Base-by-base conservation (phyloP, 805 yeast genomes). In the Kodamaea restingae region DNA sequence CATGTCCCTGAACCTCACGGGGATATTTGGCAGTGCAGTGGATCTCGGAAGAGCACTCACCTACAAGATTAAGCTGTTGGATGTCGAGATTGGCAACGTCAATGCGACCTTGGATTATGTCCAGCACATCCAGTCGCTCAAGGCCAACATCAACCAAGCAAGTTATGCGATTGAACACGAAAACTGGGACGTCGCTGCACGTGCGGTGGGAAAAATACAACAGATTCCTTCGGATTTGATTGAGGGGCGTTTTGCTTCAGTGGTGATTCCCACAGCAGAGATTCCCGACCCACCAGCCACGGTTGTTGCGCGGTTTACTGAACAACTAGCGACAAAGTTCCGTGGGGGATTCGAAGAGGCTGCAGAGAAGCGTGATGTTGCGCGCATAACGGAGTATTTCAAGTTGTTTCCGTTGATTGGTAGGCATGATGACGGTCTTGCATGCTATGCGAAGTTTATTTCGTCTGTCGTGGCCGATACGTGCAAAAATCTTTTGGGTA, bases 371-470 rank as follows among this genome's bases (percentile, higher is more conserved):
- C 77, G 76, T 39, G 79, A 87, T 49, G 86, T 86, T 40, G 80
- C 76, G 32, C 70, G 77, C 39, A 65, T 93, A 38, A 86, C 96
- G 0, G 70, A 80, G 40, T 86, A 80, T 56, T 93, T 91, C 65
- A 84, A 84, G 51, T 65, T 88, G 49, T 91, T 93, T 56, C 98
- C 98, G 8, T 66, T 90, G 39, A 81, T 93, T 29, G 86, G 86
- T 6, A 76, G 82, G 54, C 76, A 78, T 41, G 73, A 73, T 15
- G 60, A 73, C 12, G 98, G 98, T 0, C 63, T 93, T 31, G 77
- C 76, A 29, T 79, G 87, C 46, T 93, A 93, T 60, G 84, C 96
- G 12, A 78, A 74, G 52, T 93, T 91, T 58, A 84, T 93, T 32
- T 85, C 96, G 57, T 78, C 81, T 43, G 84, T 90, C 39, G 81